Evolutionary conservation across 148 eudicot genomes (phyloP).

Genomic region (Beta vulgaris): DNA sequence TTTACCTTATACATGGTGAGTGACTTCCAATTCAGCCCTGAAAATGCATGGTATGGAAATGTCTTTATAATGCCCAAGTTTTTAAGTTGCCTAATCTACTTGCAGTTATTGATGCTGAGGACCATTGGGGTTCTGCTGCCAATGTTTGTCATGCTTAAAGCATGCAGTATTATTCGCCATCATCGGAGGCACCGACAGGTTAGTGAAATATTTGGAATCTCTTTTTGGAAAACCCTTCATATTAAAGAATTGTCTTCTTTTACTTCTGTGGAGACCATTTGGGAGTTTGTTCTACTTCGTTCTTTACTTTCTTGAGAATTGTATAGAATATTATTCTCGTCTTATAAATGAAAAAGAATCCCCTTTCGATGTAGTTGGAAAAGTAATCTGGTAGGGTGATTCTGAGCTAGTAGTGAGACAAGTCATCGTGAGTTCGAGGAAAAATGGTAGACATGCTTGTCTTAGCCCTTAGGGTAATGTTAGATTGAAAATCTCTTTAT

Average conservation of each 20-base stretch:
- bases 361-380: too few relatives aligned
- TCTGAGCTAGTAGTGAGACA: too few relatives aligned
- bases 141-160: slow-evolving; percentile 48
- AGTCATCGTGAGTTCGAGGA: too few relatives aligned
- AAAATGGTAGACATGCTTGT: too few relatives aligned
- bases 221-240: background rate
- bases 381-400: too few relatives aligned
- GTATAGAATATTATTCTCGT: background rate
- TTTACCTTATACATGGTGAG: slow-evolving; percentile 50
- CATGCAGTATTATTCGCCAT: slow-evolving; percentile 43
- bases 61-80: background rate
- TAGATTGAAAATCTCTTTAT: too few relatives aligned
- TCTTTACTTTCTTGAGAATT: background rate
- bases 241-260: background rate
- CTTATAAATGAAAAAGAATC: too few relatives aligned
- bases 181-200: slow-evolving; percentile 57
- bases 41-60: slow-evolving; percentile 2
- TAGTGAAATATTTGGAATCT: slow-evolving; percentile 8
- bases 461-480: too few relatives aligned
- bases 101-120: slow-evolving; percentile 61
- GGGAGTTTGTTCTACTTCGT: background rate
- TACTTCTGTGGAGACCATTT: background rate
- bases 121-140: slow-evolving; percentile 61
- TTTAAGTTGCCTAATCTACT: background rate
- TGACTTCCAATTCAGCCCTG: slow-evolving; percentile 3